These are phyloP conservation scores for Diaporthe sp. DNA, from an alignment of 2,329 filamentous ascomycete species.

Conservation along the genomic window DNA sequence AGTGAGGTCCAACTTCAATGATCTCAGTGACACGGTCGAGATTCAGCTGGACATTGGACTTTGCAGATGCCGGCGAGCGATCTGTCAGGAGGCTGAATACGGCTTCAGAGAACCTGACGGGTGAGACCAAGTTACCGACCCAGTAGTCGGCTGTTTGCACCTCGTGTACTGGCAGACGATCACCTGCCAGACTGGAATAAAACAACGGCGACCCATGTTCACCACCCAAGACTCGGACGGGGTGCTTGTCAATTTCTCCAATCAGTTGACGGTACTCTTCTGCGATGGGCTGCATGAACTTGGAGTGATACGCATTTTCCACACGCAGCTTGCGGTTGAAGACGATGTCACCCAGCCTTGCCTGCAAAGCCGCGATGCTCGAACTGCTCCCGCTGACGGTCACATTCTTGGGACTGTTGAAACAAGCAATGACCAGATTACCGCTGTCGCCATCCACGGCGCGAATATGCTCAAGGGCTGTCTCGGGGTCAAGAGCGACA, in stretches of 20 bases:
- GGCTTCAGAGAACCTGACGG: slow-evolving; percentile 47
- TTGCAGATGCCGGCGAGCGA: background rate
- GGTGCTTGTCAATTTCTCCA: background rate
- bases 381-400: slow-evolving; percentile 49
- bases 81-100: slow-evolving; percentile 40
- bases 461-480: slow-evolving; percentile 38
- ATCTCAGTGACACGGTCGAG: background rate
- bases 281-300: slow-evolving; percentile 49
- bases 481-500: slow-evolving; percentile 33
- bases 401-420: slow-evolving; percentile 46
- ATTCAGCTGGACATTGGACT: slow-evolving; percentile 17
- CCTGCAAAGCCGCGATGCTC: slow-evolving; percentile 44
- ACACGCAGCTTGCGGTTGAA: slow-evolving; percentile 52
- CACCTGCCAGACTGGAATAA: background rate
- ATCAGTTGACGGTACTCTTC: slow-evolving; percentile 42
- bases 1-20: slow-evolving; percentile 48
- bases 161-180: background rate
- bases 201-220: background rate
- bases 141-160: slow-evolving; percentile 44
- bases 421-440: slow-evolving; percentile 38
- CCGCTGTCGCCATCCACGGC: slow-evolving; percentile 35
- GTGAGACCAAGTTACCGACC: slow-evolving; percentile 48
- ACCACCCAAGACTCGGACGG: background rate
- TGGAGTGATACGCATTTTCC: slow-evolving; percentile 55
- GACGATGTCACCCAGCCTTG: slow-evolving; percentile 40